Percentiles rank a stretch among this genome's conserved stretches.
Evolutionary conservation across 192 early-diverging fungal genomes (phyloP).

Genomic region (Umbelopsis sp.): DNA sequence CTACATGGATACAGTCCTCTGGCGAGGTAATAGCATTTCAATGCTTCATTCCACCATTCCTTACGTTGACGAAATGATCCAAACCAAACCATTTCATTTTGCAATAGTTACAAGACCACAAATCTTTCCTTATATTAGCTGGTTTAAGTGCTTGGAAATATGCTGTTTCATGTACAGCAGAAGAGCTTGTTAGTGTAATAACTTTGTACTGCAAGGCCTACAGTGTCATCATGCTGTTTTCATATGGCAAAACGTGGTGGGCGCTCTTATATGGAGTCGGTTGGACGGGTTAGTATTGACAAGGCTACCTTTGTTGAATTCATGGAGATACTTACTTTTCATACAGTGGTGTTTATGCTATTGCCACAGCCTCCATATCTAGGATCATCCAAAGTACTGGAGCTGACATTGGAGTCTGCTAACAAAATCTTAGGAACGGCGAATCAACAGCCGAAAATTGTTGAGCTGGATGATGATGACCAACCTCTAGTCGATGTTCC

Average conservation of each 20-base stretch:
- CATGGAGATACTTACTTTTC: background rate
- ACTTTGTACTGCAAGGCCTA: conserved; percentile 49
- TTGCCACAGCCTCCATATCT: conserved; percentile 57
- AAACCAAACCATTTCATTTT: background rate
- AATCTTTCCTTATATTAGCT: conserved; percentile 15
- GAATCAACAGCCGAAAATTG: conserved; percentile 33
- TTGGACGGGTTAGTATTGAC: conserved; percentile 39
- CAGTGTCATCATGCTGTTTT: conserved; percentile 41
- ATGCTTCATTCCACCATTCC: background rate
- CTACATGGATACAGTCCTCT: conserved; percentile 13
- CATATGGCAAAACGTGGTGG: conserved; percentile 41
- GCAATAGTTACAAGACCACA: conserved; percentile 22
- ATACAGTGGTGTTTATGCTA: conserved; percentile 21
- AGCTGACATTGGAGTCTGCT: conserved; percentile 29
- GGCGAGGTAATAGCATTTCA: conserved; percentile 5
- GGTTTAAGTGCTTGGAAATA: conserved; percentile 30
- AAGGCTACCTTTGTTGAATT: background rate
- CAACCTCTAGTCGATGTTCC: conserved; percentile 17
- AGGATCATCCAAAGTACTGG: conserved; percentile 48
- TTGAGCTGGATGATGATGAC: conserved; percentile 34
- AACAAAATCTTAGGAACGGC: conserved; percentile 23
- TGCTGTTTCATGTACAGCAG: conserved; percentile 43
- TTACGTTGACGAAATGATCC: background rate
- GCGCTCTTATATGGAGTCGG: conserved; percentile 32
- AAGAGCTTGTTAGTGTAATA: conserved; percentile 48